Conservation (phyloP, 78 protist genomes). For the Chrysochromulina parva region DNA sequence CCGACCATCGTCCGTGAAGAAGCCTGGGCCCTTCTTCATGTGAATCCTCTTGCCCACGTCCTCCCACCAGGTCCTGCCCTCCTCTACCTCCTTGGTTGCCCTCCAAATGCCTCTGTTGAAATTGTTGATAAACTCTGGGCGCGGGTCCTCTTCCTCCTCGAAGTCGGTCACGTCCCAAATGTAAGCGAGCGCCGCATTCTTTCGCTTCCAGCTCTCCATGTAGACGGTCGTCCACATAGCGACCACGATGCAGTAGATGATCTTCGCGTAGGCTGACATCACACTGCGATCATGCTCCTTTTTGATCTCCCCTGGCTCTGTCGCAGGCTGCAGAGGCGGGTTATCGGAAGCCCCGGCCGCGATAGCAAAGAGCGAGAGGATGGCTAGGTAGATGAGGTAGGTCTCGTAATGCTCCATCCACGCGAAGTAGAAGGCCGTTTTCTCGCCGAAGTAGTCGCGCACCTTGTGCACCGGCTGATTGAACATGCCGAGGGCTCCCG, state of each 20-base stretch:
- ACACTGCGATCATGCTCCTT: too few relatives aligned
- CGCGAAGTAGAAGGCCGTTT: constrained; percentile 42
- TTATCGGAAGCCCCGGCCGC: not conserved
- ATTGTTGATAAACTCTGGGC: constrained; percentile 10
- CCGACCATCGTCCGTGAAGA: not conserved
- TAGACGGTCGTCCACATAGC: constrained; percentile 33
- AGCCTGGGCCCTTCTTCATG: not conserved
- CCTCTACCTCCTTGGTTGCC: too few relatives aligned
- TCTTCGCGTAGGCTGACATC: too few relatives aligned
- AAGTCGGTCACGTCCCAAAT: constrained; percentile 16
- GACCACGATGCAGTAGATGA: not conserved
- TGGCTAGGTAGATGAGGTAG: not conserved
- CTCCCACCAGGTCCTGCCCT: not conserved
- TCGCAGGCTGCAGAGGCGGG: too few relatives aligned
- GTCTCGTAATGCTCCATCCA: not conserved
- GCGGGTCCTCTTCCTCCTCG: not conserved
- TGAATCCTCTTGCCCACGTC: too few relatives aligned
- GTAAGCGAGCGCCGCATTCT: not conserved
- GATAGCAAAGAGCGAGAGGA: not conserved
- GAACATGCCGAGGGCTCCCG: too few relatives aligned
- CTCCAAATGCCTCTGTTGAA: not conserved
- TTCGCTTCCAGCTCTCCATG: constrained; percentile 58
- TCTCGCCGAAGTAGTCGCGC: constrained; percentile 41
- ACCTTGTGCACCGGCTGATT: not conserved
- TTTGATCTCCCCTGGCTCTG: too few relatives aligned